Evolutionary conservation across 2,329 filamentous ascomycete species (phyloP).

Genomic region (Lachnellula hyalina): DNA sequence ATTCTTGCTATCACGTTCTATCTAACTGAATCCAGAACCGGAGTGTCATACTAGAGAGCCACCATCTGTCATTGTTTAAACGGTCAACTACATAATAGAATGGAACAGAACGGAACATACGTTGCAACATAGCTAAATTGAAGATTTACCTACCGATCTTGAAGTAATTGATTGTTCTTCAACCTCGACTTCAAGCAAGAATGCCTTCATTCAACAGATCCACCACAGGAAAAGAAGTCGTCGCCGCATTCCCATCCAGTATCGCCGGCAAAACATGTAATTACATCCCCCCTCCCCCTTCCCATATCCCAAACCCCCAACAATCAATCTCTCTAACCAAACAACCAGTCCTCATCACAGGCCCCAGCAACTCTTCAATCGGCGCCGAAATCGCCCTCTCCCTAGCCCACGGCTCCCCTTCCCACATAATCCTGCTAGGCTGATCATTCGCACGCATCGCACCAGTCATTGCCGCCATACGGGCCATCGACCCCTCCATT

Average conservation of each 20-base stretch:
- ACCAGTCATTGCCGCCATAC: conserved; percentile 15
- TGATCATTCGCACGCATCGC: conserved; percentile 13
- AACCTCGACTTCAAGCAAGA: background rate
- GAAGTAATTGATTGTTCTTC: too few species aligned
- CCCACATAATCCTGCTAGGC: conserved; percentile 14
- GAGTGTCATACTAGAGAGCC: too few species aligned
- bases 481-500: conserved; percentile 8
- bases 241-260: conserved; percentile 7
- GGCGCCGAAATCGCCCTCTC: conserved; percentile 16
- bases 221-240: conserved; percentile 15
- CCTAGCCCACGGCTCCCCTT: conserved; percentile 21
- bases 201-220: conserved; percentile 12
- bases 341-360: conserved; percentile 15
- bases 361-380: conserved; percentile 12
- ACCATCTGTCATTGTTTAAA: too few species aligned
- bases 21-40: too few species aligned
- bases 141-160: too few species aligned
- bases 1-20: too few species aligned
- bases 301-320: too few species aligned
- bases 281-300: background rate
- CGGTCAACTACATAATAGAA: too few species aligned
- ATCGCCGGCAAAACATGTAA: conserved; percentile 34
- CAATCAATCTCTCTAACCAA: background rate
- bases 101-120: too few species aligned
- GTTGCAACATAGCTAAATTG: too few species aligned